phyloP scores from a whole-genome alignment of 1,139 yeast species.

The Geotrichum australiense region DNA sequence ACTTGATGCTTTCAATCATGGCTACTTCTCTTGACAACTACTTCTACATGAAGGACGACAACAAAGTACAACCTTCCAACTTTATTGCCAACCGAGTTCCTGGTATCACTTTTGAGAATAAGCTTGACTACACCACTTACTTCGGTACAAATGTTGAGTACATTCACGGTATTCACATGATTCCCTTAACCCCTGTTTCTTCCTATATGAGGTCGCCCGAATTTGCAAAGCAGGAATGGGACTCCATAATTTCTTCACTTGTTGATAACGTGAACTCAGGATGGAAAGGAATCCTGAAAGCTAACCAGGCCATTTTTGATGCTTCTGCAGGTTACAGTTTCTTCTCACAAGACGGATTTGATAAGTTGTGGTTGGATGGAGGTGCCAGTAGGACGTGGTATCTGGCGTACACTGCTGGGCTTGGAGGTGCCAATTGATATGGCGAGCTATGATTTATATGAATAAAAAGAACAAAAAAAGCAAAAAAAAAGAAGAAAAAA shows the following conservation, averaged over 20 bases:
- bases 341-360: slow-evolving; percentile 48
- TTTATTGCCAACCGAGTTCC: slow-evolving; percentile 55
- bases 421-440: slow-evolving; percentile 36
- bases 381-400: slow-evolving; percentile 93
- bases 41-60: slow-evolving; percentile 49
- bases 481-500: too few species aligned
- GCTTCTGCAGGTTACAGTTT: slow-evolving; percentile 56
- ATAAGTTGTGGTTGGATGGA: slow-evolving; percentile 54
- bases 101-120: slow-evolving; percentile 72
- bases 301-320: slow-evolving; percentile 67
- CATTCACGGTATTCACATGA: slow-evolving; percentile 89
- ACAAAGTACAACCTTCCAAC: slow-evolving; percentile 46
- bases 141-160: slow-evolving; percentile 67
- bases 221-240: slow-evolving; percentile 78
- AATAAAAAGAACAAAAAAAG: too few species aligned
- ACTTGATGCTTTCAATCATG: slow-evolving; percentile 59
- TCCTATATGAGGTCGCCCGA: slow-evolving; percentile 58
- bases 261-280: slow-evolving; percentile 56
- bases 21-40: slow-evolving; percentile 54
- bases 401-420: slow-evolving; percentile 62
- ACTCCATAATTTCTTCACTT: slow-evolving; percentile 41
- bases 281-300: slow-evolving; percentile 76
- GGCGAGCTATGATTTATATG: too few species aligned
- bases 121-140: slow-evolving; percentile 81
- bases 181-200: slow-evolving; percentile 78